phyloP scores from a whole-genome alignment of 805 yeast genomes.

The Saturnispora sanitii region DNA sequence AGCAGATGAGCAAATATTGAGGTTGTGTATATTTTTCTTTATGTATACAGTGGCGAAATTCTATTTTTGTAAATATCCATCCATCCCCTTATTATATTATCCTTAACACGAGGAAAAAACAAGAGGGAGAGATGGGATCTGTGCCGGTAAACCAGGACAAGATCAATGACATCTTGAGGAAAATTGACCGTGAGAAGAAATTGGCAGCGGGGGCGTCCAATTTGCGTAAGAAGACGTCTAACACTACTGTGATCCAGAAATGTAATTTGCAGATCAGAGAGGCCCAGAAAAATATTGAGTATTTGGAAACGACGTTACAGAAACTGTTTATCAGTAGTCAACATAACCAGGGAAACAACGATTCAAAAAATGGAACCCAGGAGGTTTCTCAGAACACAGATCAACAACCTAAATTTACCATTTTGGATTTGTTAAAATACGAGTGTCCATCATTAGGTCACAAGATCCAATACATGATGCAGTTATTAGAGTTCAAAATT shows the following conservation, averaged over 20 bases:
- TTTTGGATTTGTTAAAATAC: conserved; percentile 76
- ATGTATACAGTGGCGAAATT: background rate
- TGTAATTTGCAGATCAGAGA: conserved; percentile 88
- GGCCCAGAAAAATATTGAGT: conserved; percentile 84
- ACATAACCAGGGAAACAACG: conserved; percentile 2
- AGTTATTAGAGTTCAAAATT: conserved; percentile 84
- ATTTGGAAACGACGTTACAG: conserved; percentile 66
- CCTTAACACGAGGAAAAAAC: background rate
- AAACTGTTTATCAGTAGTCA: conserved; percentile 36
- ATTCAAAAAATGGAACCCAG: conserved; percentile 2
- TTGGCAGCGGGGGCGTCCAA: conserved; percentile 82
- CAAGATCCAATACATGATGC: conserved; percentile 89
- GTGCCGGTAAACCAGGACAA: conserved; percentile 25
- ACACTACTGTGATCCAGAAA: conserved; percentile 76
- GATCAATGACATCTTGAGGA: conserved; percentile 61
- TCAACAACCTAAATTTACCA: conserved; percentile 42
- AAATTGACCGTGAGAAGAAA: conserved; percentile 81
- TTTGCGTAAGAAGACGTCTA: conserved; percentile 67
- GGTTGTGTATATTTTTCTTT: background rate
- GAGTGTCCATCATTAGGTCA: conserved; percentile 94
- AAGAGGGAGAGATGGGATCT: conserved; percentile 12
- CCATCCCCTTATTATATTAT: background rate
- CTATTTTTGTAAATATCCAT: background rate
- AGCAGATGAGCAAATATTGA: conserved; percentile 2
- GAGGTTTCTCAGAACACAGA: conserved; percentile 6